Conservation (phyloP, 257 asterid species). For the Cordia subcordata region DNA sequence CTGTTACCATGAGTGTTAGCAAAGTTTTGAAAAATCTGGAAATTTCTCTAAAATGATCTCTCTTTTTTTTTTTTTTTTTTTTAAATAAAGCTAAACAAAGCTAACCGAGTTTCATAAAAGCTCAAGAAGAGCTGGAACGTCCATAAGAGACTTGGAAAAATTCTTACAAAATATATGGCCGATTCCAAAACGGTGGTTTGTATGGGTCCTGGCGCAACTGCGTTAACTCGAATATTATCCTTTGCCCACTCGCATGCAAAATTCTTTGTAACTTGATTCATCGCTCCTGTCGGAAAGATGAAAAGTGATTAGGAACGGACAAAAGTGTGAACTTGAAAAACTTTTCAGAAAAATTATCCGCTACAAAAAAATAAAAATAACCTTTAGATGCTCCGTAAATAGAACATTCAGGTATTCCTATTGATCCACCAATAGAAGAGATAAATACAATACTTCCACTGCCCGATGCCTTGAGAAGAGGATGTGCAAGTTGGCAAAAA, state of each 20-base stretch:
- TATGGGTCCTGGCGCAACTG: neutral
- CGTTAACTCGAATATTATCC: constrained; percentile 2
- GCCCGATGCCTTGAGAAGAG: constrained; percentile 34
- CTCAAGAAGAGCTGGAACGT: too few species aligned
- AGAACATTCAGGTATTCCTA: constrained; percentile 22
- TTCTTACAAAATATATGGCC: neutral
- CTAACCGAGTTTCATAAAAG: too few species aligned
- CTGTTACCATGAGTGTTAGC: too few species aligned
- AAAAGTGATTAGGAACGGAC: too few species aligned
- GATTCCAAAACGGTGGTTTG: neutral
- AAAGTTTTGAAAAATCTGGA: too few species aligned
- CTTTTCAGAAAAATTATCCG: too few species aligned
- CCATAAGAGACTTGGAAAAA: too few species aligned
- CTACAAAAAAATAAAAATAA: neutral
- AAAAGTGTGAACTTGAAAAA: too few species aligned
- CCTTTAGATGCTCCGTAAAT: constrained; percentile 41
- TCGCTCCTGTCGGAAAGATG: neutral
- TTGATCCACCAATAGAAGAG: constrained; percentile 33
- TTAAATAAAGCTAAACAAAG: too few species aligned
- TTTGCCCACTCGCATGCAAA: constrained; percentile 10
- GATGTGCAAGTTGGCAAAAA: constrained; percentile 42
- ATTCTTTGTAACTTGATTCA: constrained; percentile 12
- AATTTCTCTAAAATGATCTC: too few species aligned
- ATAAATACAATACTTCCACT: constrained; percentile 40
- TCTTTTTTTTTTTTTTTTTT: too few species aligned